A percentile compares a stretch with the other conserved stretches of the same genome.
Evolutionary conservation across 306 rosid genomes (phyloP).

Genomic region (Astragalus glycyphyllos): DNA sequence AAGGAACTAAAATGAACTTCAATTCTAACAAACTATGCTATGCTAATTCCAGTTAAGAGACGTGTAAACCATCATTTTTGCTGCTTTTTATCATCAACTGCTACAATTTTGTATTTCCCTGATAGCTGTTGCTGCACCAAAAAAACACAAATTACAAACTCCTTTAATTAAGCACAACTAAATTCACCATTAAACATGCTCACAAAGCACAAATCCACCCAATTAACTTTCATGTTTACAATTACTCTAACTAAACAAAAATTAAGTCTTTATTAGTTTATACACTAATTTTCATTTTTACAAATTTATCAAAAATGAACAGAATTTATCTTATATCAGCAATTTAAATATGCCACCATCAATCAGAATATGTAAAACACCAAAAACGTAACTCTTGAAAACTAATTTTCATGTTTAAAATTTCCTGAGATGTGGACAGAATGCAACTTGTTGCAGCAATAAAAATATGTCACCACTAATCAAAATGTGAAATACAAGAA

Average conservation of each 20-base stretch:
- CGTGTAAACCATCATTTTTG: background rate
- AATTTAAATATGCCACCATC: no score
- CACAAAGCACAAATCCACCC: background rate
- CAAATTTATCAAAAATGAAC: background rate
- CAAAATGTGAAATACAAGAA: background rate
- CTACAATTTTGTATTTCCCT: constrained; percentile 89
- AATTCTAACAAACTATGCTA: background rate
- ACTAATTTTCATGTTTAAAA: no score
- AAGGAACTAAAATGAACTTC: constrained; percentile 2
- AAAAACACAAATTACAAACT: constrained; percentile 32
- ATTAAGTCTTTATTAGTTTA: background rate
- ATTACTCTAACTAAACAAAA: background rate
- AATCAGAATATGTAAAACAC: background rate
- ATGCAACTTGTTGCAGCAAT: background rate
- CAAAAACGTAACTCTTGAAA: no score
- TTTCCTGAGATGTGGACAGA: no score
- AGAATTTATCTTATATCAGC: background rate
- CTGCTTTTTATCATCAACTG: constrained; percentile 52
- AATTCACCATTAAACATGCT: background rate
- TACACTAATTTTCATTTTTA: background rate
- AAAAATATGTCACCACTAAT: no score
- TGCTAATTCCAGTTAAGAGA: constrained; percentile 1
- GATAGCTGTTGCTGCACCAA: constrained; percentile 78
- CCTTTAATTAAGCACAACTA: constrained; percentile 15
- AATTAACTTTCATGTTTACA: background rate